Evolutionary conservation across 1,284 basidiomycete species (phyloP).

Genomic region (Leccinum subfulvum): DNA sequence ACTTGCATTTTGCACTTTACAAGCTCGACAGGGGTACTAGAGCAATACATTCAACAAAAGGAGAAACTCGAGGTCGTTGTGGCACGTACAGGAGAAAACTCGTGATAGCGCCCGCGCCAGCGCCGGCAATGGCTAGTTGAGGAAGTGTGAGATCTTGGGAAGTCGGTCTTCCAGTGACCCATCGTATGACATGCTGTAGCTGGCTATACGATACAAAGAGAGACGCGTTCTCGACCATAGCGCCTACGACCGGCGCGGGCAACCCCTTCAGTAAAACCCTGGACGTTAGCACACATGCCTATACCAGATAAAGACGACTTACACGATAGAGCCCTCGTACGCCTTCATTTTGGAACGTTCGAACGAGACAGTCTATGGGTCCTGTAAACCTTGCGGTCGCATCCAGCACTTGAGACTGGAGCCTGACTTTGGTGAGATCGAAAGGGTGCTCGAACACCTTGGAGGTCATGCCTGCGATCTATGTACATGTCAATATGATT

Average conservation of each 20-base stretch:
- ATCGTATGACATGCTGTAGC: constrained; percentile 68
- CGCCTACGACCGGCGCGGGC: constrained; percentile 87
- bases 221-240: constrained; percentile 90
- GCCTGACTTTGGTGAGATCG: constrained; percentile 78
- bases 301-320: constrained; percentile 29
- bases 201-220: constrained; percentile 89
- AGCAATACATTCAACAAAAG: background rate
- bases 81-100: constrained; percentile 81
- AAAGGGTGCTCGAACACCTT: constrained; percentile 76
- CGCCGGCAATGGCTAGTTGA: constrained; percentile 80
- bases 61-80: background rate
- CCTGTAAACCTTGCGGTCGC: constrained; percentile 72
- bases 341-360: constrained; percentile 82
- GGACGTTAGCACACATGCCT: background rate
- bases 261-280: constrained; percentile 65
- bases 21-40: constrained; percentile 90
- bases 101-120: constrained; percentile 81
- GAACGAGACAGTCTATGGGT: constrained; percentile 80
- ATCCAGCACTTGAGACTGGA: constrained; percentile 85
- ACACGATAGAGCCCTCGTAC: constrained; percentile 84
- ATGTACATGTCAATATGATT: constrained; percentile 1
- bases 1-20: constrained; percentile 99
- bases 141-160: constrained; percentile 54
- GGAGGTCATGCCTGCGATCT: constrained; percentile 73
- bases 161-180: constrained; percentile 30